Base-by-base conservation (phyloP, 805 yeast genomes). In the Yamadazyma laniorum region DNA sequence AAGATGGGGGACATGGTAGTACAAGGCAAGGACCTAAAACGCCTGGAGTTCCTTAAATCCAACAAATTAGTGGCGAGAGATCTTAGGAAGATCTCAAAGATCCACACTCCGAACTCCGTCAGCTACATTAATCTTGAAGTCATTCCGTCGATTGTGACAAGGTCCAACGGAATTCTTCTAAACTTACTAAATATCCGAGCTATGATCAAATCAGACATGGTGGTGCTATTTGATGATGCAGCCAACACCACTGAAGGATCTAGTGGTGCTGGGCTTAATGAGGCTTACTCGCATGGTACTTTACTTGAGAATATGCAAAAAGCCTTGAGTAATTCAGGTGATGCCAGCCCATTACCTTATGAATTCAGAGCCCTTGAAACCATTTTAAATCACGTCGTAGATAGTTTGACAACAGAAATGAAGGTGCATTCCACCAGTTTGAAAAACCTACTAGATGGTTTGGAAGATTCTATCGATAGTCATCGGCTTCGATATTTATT, bases 341-440 rank as follows among this genome's bases (percentile, higher is more conserved):
- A 48, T 3, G 57, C 12, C 50, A 44, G 43, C 11, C 51, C 60
- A 2, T 65, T 88, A 14, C 91, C 96, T 0, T 93, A 89, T 59
- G 99, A 93, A 55, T 81, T 90, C 53, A 68, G 95, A 33, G 99
- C 97, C 0, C 56, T 93, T 27, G 99, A 93, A 53, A 80, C 95
- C 0, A 84, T 93, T 6, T 74, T 93, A 45, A 79, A 87, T 21
- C 82, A 85, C 36, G 95, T 87, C 2, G 74, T 88, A 26, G 73
- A 85, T 1, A 85, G 88, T 43, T 64, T 93, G 34, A 82, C 82
- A 32, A 81, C 90, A 1, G 99, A 93, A 55, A 80, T 90, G 85
- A 83, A 82, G 49, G 88, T 86, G 5, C 93, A 87, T 48, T 75
- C 80, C 6, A 83, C 85, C 0, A 83, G 85, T 5, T 79, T 91